A percentile compares a stretch with the other conserved stretches of the same genome.
Evolutionary conservation across 345 rosid species (phyloP).

Genomic region (Brassica carinata): DNA sequence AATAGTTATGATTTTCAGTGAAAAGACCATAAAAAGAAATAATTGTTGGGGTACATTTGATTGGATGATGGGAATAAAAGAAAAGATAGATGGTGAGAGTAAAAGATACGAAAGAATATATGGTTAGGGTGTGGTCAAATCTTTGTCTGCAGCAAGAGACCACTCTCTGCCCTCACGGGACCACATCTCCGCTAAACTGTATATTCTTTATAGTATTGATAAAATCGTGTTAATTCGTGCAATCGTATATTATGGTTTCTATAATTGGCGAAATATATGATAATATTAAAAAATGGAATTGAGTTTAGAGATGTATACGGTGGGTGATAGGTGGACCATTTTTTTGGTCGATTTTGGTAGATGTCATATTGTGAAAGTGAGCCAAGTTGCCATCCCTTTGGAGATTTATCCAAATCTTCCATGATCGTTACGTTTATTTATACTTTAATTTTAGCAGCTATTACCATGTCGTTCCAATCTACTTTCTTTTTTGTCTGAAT

Average conservation of each 20-base stretch:
- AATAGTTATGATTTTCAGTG: conserved; percentile 2
- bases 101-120: conserved; percentile 24
- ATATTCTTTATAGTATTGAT: not conserved
- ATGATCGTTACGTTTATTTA: conserved; percentile 33
- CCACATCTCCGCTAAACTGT: conserved; percentile 10
- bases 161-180: conserved; percentile 28
- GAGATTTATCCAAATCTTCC: conserved; percentile 40
- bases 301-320: conserved; percentile 2
- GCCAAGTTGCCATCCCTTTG: conserved; percentile 40
- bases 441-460: conserved; percentile 14
- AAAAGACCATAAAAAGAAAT: conserved; percentile 19
- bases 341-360: conserved; percentile 25
- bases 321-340: conserved; percentile 26
- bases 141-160: conserved; percentile 31
- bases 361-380: conserved; percentile 26
- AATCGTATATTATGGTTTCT: not conserved
- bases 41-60: not conserved
- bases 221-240: conserved; percentile 13
- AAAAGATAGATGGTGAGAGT: conserved; percentile 24
- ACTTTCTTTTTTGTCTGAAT: not conserved
- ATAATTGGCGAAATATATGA: not conserved
- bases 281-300: not conserved
- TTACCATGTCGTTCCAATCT: conserved; percentile 13
- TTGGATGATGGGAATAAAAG: conserved; percentile 11
- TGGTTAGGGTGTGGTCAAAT: conserved; percentile 40